Percentiles rank a stretch among this genome's conserved stretches.
phyloP scores from a whole-genome alignment of 306 rosid species.

The Alnus glutinosa region DNA sequence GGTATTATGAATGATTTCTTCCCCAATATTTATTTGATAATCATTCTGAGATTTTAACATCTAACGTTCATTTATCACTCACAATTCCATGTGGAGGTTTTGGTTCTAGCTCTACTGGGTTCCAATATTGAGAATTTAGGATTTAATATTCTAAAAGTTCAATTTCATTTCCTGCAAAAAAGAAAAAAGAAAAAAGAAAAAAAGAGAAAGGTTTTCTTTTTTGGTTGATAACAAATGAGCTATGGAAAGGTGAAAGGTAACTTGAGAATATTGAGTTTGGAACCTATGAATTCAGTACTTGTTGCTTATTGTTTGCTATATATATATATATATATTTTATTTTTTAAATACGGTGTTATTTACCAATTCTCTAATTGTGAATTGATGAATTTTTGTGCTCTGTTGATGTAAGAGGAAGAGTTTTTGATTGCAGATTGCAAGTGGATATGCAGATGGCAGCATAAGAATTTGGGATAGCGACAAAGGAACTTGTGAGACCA shows the following conservation, averaged over 20 bases:
- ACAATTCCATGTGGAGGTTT: too few relatives aligned
- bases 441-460: slow-evolving; percentile 87
- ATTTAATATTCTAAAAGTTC: too few relatives aligned
- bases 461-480: slow-evolving; percentile 85
- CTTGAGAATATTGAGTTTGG: background rate
- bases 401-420: background rate
- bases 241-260: background rate
- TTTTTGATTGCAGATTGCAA: slow-evolving; percentile 60
- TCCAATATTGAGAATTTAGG: too few relatives aligned
- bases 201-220: too few relatives aligned
- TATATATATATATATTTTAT: too few relatives aligned
- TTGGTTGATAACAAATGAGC: background rate
- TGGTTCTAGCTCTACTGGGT: too few relatives aligned
- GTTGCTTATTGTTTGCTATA: background rate
- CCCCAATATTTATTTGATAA: too few relatives aligned
- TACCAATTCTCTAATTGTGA: background rate
- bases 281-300: background rate
- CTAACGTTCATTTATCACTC: too few relatives aligned
- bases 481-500: slow-evolving; percentile 73
- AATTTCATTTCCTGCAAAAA: too few relatives aligned
- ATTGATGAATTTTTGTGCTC: background rate
- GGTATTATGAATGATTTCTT: too few relatives aligned
- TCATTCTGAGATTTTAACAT: too few relatives aligned
- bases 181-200: too few relatives aligned
- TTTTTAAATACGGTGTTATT: background rate